A percentile compares a stretch with the other conserved stretches of the same genome.
Evolutionary conservation across 2,329 filamentous ascomycete genomes (phyloP).

Genomic region (Xylariaceae sp.): DNA sequence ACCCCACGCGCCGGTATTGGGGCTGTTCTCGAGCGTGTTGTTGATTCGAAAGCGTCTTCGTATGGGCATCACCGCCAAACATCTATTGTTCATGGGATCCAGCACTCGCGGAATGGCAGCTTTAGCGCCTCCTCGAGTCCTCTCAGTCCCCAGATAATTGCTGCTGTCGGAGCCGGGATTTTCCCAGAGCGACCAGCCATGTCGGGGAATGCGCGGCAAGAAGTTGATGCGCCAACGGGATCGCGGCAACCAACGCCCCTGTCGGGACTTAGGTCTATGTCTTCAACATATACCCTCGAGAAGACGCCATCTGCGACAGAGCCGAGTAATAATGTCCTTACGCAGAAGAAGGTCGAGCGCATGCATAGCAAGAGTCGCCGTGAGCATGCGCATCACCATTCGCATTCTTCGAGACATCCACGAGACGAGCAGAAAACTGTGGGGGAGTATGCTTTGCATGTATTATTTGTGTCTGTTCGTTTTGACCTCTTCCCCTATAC

Average conservation of each 20-base stretch:
- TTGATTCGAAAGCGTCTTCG: conserved; percentile 50
- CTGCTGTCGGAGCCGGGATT: conserved; percentile 56
- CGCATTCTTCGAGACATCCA: conserved; percentile 66
- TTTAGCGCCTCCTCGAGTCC: conserved; percentile 77
- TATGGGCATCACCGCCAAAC: conserved; percentile 94
- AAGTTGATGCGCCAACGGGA: conserved; percentile 37
- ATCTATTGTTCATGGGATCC: conserved; percentile 93
- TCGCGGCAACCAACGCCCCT: conserved; percentile 45
- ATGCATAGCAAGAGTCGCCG: conserved; percentile 64
- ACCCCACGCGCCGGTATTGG: conserved; percentile 39
- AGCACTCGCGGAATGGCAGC: conserved; percentile 88
- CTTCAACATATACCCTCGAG: conserved; percentile 37
- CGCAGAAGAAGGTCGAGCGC: conserved; percentile 52
- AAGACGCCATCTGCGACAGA: conserved; percentile 45
- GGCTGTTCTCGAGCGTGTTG: conserved; percentile 45
- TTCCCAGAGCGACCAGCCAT: conserved; percentile 49
- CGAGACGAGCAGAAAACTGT: conserved; percentile 82
- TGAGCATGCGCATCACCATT: conserved; percentile 69
- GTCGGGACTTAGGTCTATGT: conserved; percentile 39
- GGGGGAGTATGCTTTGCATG: conserved; percentile 95
- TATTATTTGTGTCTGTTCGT: conserved; percentile 84
- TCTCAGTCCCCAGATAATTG: conserved; percentile 80
- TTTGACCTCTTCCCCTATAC: conserved; percentile 5
- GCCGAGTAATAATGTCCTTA: conserved; percentile 36
- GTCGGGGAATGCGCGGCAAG: conserved; percentile 42